These are phyloP conservation scores for Chaetomiaceae sp. DNA, from an alignment of 2,329 filamentous ascomycete species.

Conservation along the genomic window DNA sequence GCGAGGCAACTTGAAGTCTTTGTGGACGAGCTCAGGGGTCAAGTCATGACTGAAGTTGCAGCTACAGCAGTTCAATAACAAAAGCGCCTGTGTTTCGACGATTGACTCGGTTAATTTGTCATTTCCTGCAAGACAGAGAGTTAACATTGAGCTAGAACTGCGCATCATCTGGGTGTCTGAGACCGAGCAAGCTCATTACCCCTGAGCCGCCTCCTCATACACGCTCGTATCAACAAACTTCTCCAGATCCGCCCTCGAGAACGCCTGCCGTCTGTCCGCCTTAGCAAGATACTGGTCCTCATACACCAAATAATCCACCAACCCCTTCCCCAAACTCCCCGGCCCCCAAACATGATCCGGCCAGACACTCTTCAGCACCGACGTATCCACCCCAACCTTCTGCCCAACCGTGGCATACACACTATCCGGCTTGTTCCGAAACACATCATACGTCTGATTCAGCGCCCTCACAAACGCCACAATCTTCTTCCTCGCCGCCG, in stretches of 20 bases:
- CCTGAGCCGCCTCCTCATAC: slow-evolving; percentile 12
- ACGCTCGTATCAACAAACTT: slow-evolving; percentile 17
- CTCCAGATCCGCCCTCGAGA: slow-evolving; percentile 15
- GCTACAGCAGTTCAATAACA: too few species aligned
- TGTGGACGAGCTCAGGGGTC: too few species aligned
- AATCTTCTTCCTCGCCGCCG: slow-evolving; percentile 29
- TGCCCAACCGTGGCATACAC: slow-evolving; percentile 23
- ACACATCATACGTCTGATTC: slow-evolving; percentile 30
- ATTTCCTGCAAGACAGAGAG: too few species aligned
- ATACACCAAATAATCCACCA: slow-evolving; percentile 12
- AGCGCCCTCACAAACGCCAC: slow-evolving; percentile 31
- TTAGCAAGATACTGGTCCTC: slow-evolving; percentile 15
- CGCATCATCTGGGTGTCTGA: too few species aligned
- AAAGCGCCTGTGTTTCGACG: too few species aligned
- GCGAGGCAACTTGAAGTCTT: too few species aligned
- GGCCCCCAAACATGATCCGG: slow-evolving; percentile 14
- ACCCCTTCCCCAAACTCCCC: slow-evolving; percentile 3
- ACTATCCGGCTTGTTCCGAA: slow-evolving; percentile 26
- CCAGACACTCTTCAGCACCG: slow-evolving; percentile 18
- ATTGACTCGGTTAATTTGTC: too few species aligned
- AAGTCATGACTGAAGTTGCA: too few species aligned
- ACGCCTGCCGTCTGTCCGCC: slow-evolving; percentile 7
- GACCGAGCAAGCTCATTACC: too few species aligned
- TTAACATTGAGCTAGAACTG: too few species aligned
- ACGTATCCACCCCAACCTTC: slow-evolving; percentile 6